Evolutionary conservation across 305 asterid species (phyloP).

Genomic region (Fraxinus greggii): DNA sequence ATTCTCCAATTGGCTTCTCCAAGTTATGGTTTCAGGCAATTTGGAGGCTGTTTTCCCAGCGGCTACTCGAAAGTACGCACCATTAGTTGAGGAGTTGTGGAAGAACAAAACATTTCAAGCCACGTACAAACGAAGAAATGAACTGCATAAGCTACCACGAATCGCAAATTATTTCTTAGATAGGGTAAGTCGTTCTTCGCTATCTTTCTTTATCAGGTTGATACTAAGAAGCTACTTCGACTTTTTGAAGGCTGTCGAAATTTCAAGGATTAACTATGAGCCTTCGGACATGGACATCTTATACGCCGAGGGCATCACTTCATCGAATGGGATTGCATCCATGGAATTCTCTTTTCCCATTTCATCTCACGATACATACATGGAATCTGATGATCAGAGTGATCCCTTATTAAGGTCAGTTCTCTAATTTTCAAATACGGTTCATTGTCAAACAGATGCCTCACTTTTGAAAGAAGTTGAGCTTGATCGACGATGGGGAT

Average conservation of each 20-base stretch:
- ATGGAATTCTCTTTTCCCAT: constrained; percentile 72
- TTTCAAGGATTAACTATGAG: constrained; percentile 64
- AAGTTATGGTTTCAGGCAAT: constrained; percentile 62
- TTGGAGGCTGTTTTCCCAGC: constrained; percentile 83
- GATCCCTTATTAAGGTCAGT: constrained; percentile 46
- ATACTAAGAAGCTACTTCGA: constrained; percentile 10
- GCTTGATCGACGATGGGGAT: background rate
- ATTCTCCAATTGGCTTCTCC: constrained; percentile 75
- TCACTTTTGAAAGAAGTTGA: background rate
- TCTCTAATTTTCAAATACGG: background rate
- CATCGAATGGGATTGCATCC: constrained; percentile 77
- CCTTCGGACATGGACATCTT: constrained; percentile 86
- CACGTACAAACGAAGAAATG: constrained; percentile 67
- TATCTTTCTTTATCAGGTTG: background rate
- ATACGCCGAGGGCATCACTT: constrained; percentile 74
- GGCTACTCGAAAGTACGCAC: constrained; percentile 75
- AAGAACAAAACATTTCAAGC: constrained; percentile 74
- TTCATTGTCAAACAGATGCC: background rate
- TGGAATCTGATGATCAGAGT: constrained; percentile 60
- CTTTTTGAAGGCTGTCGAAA: constrained; percentile 64
- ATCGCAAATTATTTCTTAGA: constrained; percentile 84
- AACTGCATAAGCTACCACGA: constrained; percentile 61
- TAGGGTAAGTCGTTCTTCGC: constrained; percentile 40
- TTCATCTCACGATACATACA: constrained; percentile 52
- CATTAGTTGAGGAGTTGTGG: constrained; percentile 67